phyloP scores from a whole-genome alignment of 345 rosid species.

The Gossypium herbaceum region DNA sequence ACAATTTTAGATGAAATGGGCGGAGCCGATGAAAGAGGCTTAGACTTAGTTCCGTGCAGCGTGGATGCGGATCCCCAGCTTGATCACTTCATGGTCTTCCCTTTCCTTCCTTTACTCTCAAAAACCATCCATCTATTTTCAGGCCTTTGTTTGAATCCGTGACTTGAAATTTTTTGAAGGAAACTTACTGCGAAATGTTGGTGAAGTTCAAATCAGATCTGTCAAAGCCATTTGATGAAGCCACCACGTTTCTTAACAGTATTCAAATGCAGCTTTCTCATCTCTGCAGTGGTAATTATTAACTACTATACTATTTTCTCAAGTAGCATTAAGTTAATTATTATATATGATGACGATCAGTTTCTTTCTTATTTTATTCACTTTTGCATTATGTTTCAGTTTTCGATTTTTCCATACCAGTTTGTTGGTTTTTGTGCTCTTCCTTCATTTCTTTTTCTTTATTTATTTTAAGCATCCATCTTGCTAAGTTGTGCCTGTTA shows the following conservation, averaged over 20 bases:
- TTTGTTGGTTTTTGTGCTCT: slow-evolving; percentile 28
- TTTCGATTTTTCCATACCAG: not conserved
- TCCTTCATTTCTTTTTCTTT: not conserved
- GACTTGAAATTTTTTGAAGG: slow-evolving; percentile 28
- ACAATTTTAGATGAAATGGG: slow-evolving; percentile 12
- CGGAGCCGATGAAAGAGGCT: too few species aligned
- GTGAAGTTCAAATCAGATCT: slow-evolving; percentile 78
- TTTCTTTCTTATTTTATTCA: too few species aligned
- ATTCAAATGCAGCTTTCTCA: too few species aligned
- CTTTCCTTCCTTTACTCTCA: not conserved
- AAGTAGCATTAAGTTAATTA: too few species aligned
- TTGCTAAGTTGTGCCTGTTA: too few species aligned
- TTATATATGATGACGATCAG: too few species aligned
- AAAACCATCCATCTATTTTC: not conserved
- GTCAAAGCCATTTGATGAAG: slow-evolving; percentile 83
- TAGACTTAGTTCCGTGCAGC: slow-evolving; percentile 23
- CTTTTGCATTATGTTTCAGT: too few species aligned
- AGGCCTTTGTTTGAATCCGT: not conserved
- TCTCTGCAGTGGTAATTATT: too few species aligned
- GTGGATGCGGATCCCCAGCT: slow-evolving; percentile 86
- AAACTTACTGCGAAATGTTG: slow-evolving; percentile 69
- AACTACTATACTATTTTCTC: too few species aligned
- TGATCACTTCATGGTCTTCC: slow-evolving; percentile 83
- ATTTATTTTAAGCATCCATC: not conserved
- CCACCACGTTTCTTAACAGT: slow-evolving; percentile 18